phyloP scores from a whole-genome alignment of 108 stramenopile species.

The Licmophora abbreviata region DNA sequence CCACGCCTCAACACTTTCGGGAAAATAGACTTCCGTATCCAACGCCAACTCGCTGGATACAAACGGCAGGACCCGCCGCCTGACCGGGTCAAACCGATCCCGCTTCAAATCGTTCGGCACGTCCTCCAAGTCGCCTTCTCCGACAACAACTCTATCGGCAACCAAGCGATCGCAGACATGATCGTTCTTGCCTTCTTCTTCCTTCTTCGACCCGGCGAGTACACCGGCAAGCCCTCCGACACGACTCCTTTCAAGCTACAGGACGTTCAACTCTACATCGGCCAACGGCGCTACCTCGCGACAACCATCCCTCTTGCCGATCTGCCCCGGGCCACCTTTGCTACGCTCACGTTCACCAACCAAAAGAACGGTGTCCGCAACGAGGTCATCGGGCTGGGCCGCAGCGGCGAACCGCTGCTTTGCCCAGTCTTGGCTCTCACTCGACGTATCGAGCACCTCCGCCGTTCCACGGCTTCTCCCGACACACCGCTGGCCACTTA shows the following conservation, averaged over 20 bases:
- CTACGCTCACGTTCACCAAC: conserved; percentile 14
- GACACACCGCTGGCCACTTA: background rate
- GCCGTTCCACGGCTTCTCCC: background rate
- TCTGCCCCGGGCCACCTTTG: conserved; percentile 8
- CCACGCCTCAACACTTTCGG: conserved; percentile 12
- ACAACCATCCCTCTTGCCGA: conserved; percentile 2
- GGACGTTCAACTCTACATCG: conserved; percentile 15
- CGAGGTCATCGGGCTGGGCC: conserved; percentile 26
- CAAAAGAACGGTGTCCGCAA: conserved; percentile 30
- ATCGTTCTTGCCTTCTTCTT: conserved; percentile 20
- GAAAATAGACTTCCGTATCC: conserved; percentile 13
- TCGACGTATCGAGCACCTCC: conserved; percentile 13
- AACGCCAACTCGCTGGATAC: conserved; percentile 6
- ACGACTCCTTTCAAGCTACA: conserved; percentile 11
- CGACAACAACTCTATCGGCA: background rate
- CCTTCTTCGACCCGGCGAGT: conserved; percentile 28
- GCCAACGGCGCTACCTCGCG: conserved; percentile 2
- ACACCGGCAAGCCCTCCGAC: conserved; percentile 13
- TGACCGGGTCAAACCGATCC: conserved; percentile 34
- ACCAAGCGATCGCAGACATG: conserved; percentile 10
- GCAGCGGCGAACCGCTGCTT: conserved; percentile 22
- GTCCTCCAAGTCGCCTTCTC: background rate
- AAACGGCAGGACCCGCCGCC: conserved; percentile 9
- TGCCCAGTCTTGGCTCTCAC: conserved; percentile 30
- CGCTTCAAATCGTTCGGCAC: conserved; percentile 6